Percentiles rank a stretch among this genome's conserved stretches.
These are phyloP conservation scores for Pythium folliculosum DNA, from an alignment of 352 stramenopile genomes.

Conservation along the genomic window DNA sequence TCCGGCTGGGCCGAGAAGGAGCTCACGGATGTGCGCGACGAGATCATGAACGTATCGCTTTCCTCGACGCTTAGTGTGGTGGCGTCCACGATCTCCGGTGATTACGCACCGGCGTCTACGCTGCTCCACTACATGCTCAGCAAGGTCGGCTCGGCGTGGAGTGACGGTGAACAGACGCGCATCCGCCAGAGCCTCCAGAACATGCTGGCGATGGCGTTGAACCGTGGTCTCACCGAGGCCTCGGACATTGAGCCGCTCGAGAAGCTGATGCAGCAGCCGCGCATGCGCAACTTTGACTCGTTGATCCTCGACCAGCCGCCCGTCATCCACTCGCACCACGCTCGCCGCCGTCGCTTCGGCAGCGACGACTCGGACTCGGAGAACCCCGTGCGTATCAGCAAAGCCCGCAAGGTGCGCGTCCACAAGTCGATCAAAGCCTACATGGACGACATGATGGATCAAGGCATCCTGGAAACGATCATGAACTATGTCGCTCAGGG, in stretches of 20 bases:
- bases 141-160: slow-evolving; percentile 83
- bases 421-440: slow-evolving; percentile 82
- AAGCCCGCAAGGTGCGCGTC: slow-evolving; percentile 63
- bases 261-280: slow-evolving; percentile 62
- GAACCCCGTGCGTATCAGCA: slow-evolving; percentile 60
- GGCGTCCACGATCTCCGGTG: slow-evolving; percentile 74
- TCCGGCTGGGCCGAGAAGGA: slow-evolving; percentile 85
- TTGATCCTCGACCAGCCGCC: slow-evolving; percentile 61
- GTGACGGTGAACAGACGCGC: slow-evolving; percentile 80
- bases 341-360: slow-evolving; percentile 37
- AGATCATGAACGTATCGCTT: slow-evolving; percentile 78
- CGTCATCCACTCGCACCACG: slow-evolving; percentile 53
- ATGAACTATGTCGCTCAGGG: slow-evolving; percentile 72
- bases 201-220: slow-evolving; percentile 80
- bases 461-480: slow-evolving; percentile 73
- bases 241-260: slow-evolving; percentile 69
- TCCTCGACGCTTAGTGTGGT: slow-evolving; percentile 76
- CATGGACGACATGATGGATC: slow-evolving; percentile 85
- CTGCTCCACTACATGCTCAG: slow-evolving; percentile 83
- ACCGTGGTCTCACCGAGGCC: slow-evolving; percentile 73
- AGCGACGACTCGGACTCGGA: slow-evolving; percentile 63
- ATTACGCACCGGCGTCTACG: slow-evolving; percentile 75
- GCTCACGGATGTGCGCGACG: slow-evolving; percentile 75
- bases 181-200: slow-evolving; percentile 87
- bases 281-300: slow-evolving; percentile 71